Percentiles rank a stretch among this genome's conserved stretches.
These are phyloP conservation scores for Lophiotrema nucula DNA, from an alignment of 495 filamentous ascomycete genomes.

Conservation along the genomic window DNA sequence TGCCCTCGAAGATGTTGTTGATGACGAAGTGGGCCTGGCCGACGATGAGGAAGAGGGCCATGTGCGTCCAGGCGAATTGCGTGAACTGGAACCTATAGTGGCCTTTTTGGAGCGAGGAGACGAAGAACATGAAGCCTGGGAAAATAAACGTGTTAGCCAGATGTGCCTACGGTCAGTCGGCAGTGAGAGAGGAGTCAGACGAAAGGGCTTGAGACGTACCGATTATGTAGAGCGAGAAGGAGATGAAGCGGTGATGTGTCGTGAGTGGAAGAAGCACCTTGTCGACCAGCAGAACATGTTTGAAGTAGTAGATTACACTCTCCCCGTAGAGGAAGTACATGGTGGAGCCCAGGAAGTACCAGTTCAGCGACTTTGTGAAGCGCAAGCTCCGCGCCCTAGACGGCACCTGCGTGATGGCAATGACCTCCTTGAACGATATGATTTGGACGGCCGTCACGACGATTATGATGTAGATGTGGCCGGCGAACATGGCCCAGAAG, in stretches of 20 bases:
- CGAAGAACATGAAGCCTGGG: slow-evolving; percentile 96
- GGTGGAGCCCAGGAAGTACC: slow-evolving; percentile 97
- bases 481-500: slow-evolving; percentile 86
- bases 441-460: slow-evolving; percentile 93
- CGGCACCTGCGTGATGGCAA: slow-evolving; percentile 93
- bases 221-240: slow-evolving; percentile 95
- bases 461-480: slow-evolving; percentile 93
- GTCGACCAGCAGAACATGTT: slow-evolving; percentile 95
- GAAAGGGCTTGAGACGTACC: slow-evolving; percentile 54
- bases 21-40: slow-evolving; percentile 99
- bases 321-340: slow-evolving; percentile 99
- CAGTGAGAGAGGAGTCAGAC: slow-evolving; percentile 3
- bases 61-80: slow-evolving; percentile 98
- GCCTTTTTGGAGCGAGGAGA: slow-evolving; percentile 89
- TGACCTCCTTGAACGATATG: slow-evolving; percentile 98
- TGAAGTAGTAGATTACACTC: slow-evolving; percentile 99
- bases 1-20: slow-evolving; percentile 99
- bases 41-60: slow-evolving; percentile 96
- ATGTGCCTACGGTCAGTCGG: no score
- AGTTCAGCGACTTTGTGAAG: slow-evolving; percentile 94
- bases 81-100: slow-evolving; percentile 98
- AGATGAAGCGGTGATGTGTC: slow-evolving; percentile 98
- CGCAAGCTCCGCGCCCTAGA: slow-evolving; percentile 85
- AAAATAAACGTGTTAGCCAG: no score
- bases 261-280: slow-evolving; percentile 87